phyloP scores from a whole-genome alignment of 306 rosid species.

The Mucuna pruriens region DNA sequence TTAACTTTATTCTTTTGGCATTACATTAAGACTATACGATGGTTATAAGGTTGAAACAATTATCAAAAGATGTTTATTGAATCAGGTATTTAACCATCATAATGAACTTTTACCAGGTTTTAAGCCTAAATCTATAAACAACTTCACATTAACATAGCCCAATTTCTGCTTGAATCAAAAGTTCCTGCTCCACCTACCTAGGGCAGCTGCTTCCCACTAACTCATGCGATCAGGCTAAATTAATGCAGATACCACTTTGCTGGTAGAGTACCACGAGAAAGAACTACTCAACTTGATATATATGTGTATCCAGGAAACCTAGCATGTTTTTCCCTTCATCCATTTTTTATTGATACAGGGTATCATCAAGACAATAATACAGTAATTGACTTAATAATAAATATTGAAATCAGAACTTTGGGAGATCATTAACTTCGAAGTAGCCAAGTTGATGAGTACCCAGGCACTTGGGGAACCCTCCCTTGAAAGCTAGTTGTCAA shows the following conservation, averaged over 20 bases:
- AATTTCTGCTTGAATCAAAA: not conserved
- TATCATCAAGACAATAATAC: not conserved
- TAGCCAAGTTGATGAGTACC: too few relatives aligned
- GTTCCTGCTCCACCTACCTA: not conserved
- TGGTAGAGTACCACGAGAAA: not conserved
- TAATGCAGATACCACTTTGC: not conserved
- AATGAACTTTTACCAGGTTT: not conserved
- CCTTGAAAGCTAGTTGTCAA: too few relatives aligned
- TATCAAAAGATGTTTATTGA: slow-evolving; percentile 4
- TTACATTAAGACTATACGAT: not conserved
- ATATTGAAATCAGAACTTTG: not conserved
- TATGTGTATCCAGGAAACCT: not conserved
- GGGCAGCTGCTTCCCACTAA: not conserved
- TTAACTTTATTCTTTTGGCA: not conserved
- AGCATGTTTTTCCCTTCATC: not conserved
- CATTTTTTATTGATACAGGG: not conserved
- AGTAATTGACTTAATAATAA: not conserved
- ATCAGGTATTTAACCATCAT: not conserved
- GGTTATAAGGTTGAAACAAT: slow-evolving; percentile 5
- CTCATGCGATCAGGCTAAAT: not conserved
- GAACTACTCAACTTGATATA: not conserved
- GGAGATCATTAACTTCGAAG: not conserved
- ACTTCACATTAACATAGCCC: not conserved
- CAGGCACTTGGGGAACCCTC: too few relatives aligned
- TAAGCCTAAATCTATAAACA: not conserved